Percentiles rank a stretch among this genome's conserved stretches.
Evolutionary conservation across 495 filamentous ascomycete genomes (phyloP).

Genomic region (Jackrogersella minutella): DNA sequence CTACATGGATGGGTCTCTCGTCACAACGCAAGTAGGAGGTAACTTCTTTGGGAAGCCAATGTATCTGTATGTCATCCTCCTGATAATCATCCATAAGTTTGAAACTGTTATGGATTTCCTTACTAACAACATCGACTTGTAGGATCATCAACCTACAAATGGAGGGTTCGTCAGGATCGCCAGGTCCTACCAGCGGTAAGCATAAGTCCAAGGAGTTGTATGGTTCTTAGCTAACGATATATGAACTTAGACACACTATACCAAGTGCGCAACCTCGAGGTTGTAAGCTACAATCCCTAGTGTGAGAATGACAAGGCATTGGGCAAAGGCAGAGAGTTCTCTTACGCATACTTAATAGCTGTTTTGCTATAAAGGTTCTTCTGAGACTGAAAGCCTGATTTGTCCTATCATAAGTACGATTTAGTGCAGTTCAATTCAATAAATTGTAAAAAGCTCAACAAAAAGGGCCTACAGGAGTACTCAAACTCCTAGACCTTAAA

Average conservation of each 20-base stretch:
- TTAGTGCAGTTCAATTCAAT: neutral
- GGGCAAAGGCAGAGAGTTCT: neutral
- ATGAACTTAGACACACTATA: conserved; percentile 49
- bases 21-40: conserved; percentile 61
- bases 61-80: conserved; percentile 50
- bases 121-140: conserved; percentile 1
- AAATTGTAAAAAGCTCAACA: neutral
- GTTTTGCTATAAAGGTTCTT: too few relatives aligned
- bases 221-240: conserved; percentile 5
- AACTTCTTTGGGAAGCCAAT: conserved; percentile 58
- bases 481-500: too few relatives aligned
- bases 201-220: neutral
- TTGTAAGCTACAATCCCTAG: conserved; percentile 50
- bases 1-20: conserved; percentile 59
- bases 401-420: neutral
- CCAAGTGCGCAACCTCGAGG: conserved; percentile 51
- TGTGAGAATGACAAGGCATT: neutral
- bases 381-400: neutral
- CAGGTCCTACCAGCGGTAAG: conserved; percentile 54
- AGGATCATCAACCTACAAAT: conserved; percentile 60
- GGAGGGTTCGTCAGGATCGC: conserved; percentile 59
- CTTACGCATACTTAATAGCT: neutral
- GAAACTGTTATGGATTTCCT: neutral
- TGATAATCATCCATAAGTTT: neutral
- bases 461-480: too few relatives aligned